Percentiles rank a stretch among this genome's conserved stretches.
phyloP scores from a whole-genome alignment of 176 grass and related monocot genomes.

The Musa acuminata region DNA sequence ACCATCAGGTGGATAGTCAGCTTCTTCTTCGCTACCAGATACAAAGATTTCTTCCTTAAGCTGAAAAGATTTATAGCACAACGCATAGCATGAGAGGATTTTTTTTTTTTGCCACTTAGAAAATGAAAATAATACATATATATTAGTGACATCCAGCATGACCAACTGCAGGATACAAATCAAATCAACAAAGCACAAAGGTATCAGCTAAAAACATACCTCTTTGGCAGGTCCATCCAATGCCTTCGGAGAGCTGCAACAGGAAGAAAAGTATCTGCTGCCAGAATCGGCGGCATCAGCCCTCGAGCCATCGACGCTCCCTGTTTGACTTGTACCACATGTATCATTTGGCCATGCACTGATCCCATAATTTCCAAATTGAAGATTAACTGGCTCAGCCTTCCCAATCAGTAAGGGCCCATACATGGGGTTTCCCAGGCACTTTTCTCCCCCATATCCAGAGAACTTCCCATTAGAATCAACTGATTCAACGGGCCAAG shows the following conservation, averaged over 20 bases:
- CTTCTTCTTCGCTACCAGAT: constrained; percentile 71
- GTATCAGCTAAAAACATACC: constrained; percentile 27
- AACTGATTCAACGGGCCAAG: constrained; percentile 55
- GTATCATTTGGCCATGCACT: constrained; percentile 68
- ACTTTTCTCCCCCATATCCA: constrained; percentile 24
- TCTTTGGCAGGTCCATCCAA: constrained; percentile 74
- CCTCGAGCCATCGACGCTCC: constrained; percentile 55
- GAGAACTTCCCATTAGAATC: constrained; percentile 18
- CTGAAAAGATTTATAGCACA: constrained; percentile 10
- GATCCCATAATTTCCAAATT: constrained; percentile 79
- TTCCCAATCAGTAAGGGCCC: constrained; percentile 50
- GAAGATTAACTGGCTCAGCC: constrained; percentile 68
- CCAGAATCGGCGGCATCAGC: constrained; percentile 36
- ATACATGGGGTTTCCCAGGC: constrained; percentile 28
- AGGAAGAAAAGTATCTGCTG: constrained; percentile 43
- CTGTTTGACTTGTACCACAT: constrained; percentile 57
- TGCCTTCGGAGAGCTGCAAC: constrained; percentile 72
- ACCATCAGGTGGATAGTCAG: constrained; percentile 41
- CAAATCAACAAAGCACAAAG: constrained; percentile 8
- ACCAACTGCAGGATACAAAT: background rate
- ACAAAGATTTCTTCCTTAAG: constrained; percentile 48
- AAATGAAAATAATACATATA: too few species aligned
- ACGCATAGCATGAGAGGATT: too few species aligned
- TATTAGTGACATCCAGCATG: background rate
- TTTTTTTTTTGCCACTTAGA: too few species aligned